A percentile compares a stretch with the other conserved stretches of the same genome.
Conservation (phyloP, 495 filamentous ascomycete genomes). For the Aspergillus biplanus region DNA sequence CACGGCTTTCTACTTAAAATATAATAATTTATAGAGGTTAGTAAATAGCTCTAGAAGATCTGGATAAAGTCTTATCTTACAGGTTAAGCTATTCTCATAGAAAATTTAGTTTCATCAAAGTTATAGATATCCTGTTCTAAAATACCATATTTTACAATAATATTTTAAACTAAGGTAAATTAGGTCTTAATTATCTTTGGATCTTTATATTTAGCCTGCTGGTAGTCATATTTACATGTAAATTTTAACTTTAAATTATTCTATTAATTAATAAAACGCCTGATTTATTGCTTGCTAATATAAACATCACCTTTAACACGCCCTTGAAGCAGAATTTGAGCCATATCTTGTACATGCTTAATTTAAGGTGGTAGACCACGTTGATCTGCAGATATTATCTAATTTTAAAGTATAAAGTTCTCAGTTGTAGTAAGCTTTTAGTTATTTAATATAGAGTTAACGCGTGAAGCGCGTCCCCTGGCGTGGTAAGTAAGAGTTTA, state of each 20-base stretch:
- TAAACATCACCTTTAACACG: not conserved
- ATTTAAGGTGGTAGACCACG: conserved; percentile 8
- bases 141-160: no score
- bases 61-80: not conserved
- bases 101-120: no score
- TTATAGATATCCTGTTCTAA: no score
- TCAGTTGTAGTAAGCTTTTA: not conserved
- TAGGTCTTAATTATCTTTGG: no score
- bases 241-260: conserved; percentile 17
- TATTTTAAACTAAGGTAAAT: no score
- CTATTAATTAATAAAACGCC: conserved; percentile 6
- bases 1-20: conserved; percentile 7
- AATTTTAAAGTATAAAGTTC: not conserved
- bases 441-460: not conserved
- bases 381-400: conserved; percentile 10
- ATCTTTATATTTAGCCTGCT: no score
- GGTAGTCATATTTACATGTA: no score
- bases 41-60: conserved; percentile 2
- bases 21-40: conserved; percentile 7
- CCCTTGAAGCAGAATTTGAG: conserved; percentile 11
- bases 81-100: not conserved
- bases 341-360: conserved; percentile 7
- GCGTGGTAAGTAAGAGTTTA: not conserved
- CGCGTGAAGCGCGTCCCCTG: not conserved
- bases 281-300: conserved; percentile 12